Percentiles rank a stretch among this genome's conserved stretches.
These are phyloP conservation scores for Ustulina deusta DNA, from an alignment of 2,329 filamentous ascomycete species.

Conservation along the genomic window DNA sequence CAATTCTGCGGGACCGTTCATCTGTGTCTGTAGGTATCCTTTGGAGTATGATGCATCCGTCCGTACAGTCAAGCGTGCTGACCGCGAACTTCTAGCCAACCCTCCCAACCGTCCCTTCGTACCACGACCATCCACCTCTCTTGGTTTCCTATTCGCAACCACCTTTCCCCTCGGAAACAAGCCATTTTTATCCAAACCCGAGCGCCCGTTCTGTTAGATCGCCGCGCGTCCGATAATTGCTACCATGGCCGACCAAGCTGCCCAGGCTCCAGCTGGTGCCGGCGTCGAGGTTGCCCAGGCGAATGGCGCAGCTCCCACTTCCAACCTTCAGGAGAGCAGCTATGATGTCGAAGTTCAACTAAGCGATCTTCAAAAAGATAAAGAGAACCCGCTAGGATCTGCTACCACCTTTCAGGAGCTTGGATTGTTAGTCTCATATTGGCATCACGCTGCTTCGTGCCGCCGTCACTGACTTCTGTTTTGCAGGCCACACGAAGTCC, in stretches of 20 bases:
- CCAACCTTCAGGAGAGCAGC: slow-evolving; percentile 74
- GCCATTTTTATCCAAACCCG: not conserved
- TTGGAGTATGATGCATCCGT: not conserved
- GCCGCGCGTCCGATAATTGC: slow-evolving; percentile 8
- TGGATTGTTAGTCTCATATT: slow-evolving; percentile 73
- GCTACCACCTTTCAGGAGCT: slow-evolving; percentile 87
- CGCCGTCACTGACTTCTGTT: slow-evolving; percentile 25
- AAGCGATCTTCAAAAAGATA: slow-evolving; percentile 87
- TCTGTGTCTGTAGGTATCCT: not conserved
- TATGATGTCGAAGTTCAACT: slow-evolving; percentile 94
- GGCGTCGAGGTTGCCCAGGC: slow-evolving; percentile 51
- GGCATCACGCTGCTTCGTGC: not conserved
- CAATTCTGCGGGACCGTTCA: not conserved
- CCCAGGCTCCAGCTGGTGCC: slow-evolving; percentile 25
- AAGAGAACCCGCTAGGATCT: slow-evolving; percentile 88
- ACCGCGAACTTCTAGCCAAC: slow-evolving; percentile 14
- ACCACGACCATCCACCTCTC: not conserved
- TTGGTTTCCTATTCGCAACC: not conserved
- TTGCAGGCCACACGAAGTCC: slow-evolving; percentile 58
- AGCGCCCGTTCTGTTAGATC: not conserved
- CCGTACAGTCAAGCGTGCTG: not conserved
- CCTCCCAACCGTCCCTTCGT: slow-evolving; percentile 3
- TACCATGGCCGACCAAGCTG: slow-evolving; percentile 45
- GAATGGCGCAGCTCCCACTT: slow-evolving; percentile 55
- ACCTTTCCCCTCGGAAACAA: not conserved